Conservation (phyloP, 257 asterid genomes). For the Ajuga chamaepitys region DNA sequence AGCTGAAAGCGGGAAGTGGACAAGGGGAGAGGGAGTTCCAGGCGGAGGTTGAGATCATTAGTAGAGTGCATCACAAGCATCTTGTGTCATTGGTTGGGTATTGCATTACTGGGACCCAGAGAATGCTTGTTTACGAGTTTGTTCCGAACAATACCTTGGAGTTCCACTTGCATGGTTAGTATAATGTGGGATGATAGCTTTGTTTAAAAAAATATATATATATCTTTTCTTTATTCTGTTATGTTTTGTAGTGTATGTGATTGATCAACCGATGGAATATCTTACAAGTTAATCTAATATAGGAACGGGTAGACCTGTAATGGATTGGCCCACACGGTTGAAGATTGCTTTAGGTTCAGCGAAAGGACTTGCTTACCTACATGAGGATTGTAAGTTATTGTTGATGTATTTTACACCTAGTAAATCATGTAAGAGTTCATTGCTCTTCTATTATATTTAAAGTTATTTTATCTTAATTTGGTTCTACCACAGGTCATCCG, state of each 20-base stretch:
- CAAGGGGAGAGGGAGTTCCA: conserved; percentile 93
- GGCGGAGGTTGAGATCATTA: conserved; percentile 94
- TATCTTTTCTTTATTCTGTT: not conserved
- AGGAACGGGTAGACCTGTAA: conserved; percentile 47
- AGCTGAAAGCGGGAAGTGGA: conserved; percentile 89
- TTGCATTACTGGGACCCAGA: conserved; percentile 57
- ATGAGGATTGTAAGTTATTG: conserved; percentile 47
- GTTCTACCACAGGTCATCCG: conserved; percentile 67
- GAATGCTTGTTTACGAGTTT: conserved; percentile 88
- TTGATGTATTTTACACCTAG: not conserved
- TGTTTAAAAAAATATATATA: not conserved
- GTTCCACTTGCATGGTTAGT: conserved; percentile 73
- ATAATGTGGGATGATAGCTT: not conserved
- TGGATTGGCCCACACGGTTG: conserved; percentile 46
- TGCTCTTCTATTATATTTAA: not conserved
- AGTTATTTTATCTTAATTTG: not conserved
- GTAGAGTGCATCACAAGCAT: conserved; percentile 94
- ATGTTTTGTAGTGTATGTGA: not conserved
- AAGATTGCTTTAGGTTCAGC: conserved; percentile 58
- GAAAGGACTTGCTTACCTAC: conserved; percentile 55
- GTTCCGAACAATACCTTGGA: conserved; percentile 76
- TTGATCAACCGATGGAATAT: not conserved
- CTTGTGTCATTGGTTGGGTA: conserved; percentile 96
- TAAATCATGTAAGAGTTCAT: not conserved
- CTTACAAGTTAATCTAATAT: not conserved